Evolutionary conservation across 2,329 filamentous ascomycete species (phyloP), one percentile per base, ranked within the genome.

Genomic region (Didymella arachidicola): DNA sequence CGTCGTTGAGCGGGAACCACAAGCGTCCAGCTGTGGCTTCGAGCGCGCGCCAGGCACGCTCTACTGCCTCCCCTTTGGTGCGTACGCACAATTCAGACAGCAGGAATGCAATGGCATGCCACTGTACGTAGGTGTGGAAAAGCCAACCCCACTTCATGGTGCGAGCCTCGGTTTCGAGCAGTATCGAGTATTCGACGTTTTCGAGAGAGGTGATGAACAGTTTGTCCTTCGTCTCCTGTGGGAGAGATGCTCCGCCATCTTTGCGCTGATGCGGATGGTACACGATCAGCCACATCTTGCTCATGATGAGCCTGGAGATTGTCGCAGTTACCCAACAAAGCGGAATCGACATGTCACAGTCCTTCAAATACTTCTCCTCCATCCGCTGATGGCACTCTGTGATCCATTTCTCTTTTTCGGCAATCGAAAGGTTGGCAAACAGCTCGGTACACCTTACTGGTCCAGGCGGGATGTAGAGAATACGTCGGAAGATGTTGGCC

Each of bases 201-300:
- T 93, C 90, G 26, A 93, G 83, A 2, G 89, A 87, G 0, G 88
- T 89, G 25, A 88, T 78, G 71, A 92, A 91, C 1, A 93, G 80
- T 57, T 87, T 87, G 61, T 92, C 85, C 56, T 87, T 86, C 8
- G 86, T 85, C 46, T 88, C 87, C 48, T 85, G 82, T 0, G 86
- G 84, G 7, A 90, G 79, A 26, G 81, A 82, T 8, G 80, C 76
- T n/a, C 81, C 82, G 10, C 83, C 81, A 26, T 86, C 84, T 32
- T 83, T 82, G 50, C 87, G 84, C 30, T 90, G 86, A 68, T 89
- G 83, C 0, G 90, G 90, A 66, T 94, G 88, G 68, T 94, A 90
- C 2, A 92, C 84, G 59, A 93, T 84, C 34, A 95, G 82, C 79
- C 88, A 91, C 80, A 93, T 87, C 76, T 93, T 94, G 51, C 88